Evolutionary conservation across 148 eudicot species (phyloP), one percentile per base, ranked within the genome.

Genomic region (Drosera capensis): DNA sequence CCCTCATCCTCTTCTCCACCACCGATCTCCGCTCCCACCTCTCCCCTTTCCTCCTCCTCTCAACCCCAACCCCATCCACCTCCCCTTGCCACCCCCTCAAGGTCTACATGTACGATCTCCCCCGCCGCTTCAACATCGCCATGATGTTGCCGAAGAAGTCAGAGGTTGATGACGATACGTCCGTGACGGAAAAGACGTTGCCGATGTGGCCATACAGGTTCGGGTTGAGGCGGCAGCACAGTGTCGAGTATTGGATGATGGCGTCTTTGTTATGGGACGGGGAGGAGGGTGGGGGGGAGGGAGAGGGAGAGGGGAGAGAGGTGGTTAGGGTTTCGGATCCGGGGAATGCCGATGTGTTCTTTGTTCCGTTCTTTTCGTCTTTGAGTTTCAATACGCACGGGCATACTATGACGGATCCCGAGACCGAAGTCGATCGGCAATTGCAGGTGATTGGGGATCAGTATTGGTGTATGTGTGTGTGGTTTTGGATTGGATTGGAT

Each of bases 361-460:
- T 85, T 46, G 78, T 92, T 50, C 99, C 99, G 0, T 92, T 92
- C 29, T 92, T 92, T 45, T 92, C 99, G 1, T 85, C 95, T 13
- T 57, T 85, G 71, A 92, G 99, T 30, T 82, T 78, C 42, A 79
- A 81, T 51, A 71, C 68, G 2, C 64, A 85, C 30, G 95, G 86
- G n/a, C 73, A 67, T 37, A 70, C 71, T 44, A 72, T 78, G 99
- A 77, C 77, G 28, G 82, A 90, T 71, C 79, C 81, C 7, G 66
- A 41, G 24, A 71, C 84, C n/a, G 73, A 72, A 49, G 22, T 46
- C 28, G 99, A 92, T 51, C 57, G 53, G 51, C 67, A 81, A 55
- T 68, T 92, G 73, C 99, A 87, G 96, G 96, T 86, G 59, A 24
- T n/a, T 29, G 22, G 6, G 35, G n/a, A n/a, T 44, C 26, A 35